A percentile compares a stretch with the other conserved stretches of the same genome.
Conservation (phyloP, 2,329 filamentous ascomycete genomes). For the Cordyceps cateniannulata region DNA sequence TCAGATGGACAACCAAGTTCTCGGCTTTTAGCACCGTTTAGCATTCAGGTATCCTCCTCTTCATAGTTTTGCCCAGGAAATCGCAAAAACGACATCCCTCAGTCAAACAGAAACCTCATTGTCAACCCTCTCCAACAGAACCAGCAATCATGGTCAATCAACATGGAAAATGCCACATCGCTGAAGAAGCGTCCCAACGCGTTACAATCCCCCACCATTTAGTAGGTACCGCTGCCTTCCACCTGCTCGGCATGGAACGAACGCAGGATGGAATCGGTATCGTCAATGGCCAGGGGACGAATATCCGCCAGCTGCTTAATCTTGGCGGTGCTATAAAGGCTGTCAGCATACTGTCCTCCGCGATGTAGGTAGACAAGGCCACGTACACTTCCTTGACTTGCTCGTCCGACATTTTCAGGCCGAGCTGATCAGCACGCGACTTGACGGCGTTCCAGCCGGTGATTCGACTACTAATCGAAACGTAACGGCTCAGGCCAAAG, state of each 20-base stretch:
- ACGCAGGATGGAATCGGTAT: neutral
- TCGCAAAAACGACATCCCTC: neutral
- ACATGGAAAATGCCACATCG: too few species aligned
- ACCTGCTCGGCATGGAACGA: neutral
- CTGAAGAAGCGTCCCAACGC: too few species aligned
- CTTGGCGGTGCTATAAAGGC: constrained; percentile 40
- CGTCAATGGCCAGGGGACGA: neutral
- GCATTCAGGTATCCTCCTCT: neutral
- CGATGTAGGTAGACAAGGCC: neutral
- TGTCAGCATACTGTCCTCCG: neutral
- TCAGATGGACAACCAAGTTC: neutral
- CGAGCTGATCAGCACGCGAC: constrained; percentile 75
- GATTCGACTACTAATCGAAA: constrained; percentile 74
- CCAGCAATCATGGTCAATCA: too few species aligned
- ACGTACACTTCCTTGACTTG: neutral
- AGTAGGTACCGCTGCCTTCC: neutral
- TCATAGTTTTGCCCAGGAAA: neutral
- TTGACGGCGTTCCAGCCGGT: constrained; percentile 96
- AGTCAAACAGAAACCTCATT: neutral
- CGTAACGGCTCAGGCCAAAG: constrained; percentile 60
- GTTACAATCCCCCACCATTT: too few species aligned
- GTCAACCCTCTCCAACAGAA: neutral
- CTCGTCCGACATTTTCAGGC: constrained; percentile 38
- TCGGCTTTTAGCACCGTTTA: neutral
- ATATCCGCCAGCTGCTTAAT: constrained; percentile 83